A percentile compares a stretch with the other conserved stretches of the same genome.
These are phyloP conservation scores for Phytophthora crassamura DNA, from an alignment of 352 stramenopile species.

Conservation along the genomic window DNA sequence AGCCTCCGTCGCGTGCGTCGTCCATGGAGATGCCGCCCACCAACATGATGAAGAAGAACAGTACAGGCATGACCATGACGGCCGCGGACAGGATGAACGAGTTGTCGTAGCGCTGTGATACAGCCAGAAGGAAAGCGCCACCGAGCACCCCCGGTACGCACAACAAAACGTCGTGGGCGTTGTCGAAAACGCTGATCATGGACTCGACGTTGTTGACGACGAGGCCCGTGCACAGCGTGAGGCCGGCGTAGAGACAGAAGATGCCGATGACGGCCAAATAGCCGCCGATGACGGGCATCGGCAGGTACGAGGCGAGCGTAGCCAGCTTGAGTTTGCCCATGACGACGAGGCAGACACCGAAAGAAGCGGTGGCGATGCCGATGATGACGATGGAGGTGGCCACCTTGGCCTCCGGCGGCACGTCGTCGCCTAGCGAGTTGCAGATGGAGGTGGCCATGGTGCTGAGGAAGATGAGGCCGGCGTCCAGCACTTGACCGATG, in stretches of 20 bases:
- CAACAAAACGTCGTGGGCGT: conserved; percentile 77
- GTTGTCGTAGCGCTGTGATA: conserved; percentile 79
- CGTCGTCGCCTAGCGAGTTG: conserved; percentile 69
- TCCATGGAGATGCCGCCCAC: conserved; percentile 82
- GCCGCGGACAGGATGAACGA: conserved; percentile 70
- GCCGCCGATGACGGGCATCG: conserved; percentile 96
- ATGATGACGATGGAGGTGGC: conserved; percentile 95
- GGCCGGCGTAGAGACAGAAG: conserved; percentile 93
- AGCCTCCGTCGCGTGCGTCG: conserved; percentile 91
- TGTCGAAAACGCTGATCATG: conserved; percentile 63
- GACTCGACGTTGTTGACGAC: conserved; percentile 88
- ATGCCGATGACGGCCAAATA: conserved; percentile 98
- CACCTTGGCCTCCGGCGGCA: conserved; percentile 77
- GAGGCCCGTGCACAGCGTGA: conserved; percentile 89
- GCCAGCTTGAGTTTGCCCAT: conserved; percentile 94
- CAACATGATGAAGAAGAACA: conserved; percentile 92
- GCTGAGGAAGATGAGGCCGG: conserved; percentile 98
- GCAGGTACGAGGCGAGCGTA: conserved; percentile 95
- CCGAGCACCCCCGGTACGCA: conserved; percentile 85
- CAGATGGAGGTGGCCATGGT: conserved; percentile 93
- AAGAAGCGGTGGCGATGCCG: conserved; percentile 87
- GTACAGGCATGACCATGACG: conserved; percentile 89
- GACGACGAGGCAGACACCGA: conserved; percentile 93
- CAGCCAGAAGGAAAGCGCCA: conserved; percentile 82
- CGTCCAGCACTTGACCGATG: conserved; percentile 98